Evolutionary conservation across 2,329 filamentous ascomycete species (phyloP).

Genomic region (Cordyceps tenuipes): DNA sequence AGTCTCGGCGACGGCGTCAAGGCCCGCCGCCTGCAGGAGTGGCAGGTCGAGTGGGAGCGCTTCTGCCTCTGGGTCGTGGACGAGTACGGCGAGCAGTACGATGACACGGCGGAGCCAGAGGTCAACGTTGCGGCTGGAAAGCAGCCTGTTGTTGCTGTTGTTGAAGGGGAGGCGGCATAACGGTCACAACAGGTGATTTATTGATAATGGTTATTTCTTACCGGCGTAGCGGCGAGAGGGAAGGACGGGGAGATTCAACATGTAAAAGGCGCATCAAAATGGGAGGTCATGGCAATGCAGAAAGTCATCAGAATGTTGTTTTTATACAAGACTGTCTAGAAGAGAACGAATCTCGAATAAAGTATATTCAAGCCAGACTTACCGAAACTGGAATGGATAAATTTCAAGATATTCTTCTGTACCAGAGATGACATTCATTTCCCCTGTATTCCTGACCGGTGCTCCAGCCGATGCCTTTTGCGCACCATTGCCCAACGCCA

Average conservation of each 20-base stretch:
- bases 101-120: constrained; percentile 20
- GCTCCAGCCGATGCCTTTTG: not conserved
- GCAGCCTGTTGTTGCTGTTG: not conserved
- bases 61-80: constrained; percentile 87
- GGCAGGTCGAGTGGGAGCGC: constrained; percentile 74
- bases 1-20: constrained; percentile 63
- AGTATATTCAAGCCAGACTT: too few relatives aligned
- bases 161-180: not conserved
- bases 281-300: too few relatives aligned
- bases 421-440: not conserved
- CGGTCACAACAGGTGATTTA: not conserved
- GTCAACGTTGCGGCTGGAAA: not conserved
- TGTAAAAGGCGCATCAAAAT: not conserved
- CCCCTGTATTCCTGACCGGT: too few relatives aligned
- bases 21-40: constrained; percentile 65
- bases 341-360: not conserved
- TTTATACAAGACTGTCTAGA: not conserved
- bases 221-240: not conserved
- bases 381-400: not conserved
- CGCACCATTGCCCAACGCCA: not conserved
- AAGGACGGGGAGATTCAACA: not conserved
- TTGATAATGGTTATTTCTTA: not conserved
- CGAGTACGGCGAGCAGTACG: constrained; percentile 63
- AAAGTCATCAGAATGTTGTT: not conserved
- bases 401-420: not conserved